Percentiles rank a stretch among this genome's conserved stretches.
These are phyloP conservation scores for Rhodotorula sp. DNA, from an alignment of 1,284 basidiomycete species.

Conservation along the genomic window DNA sequence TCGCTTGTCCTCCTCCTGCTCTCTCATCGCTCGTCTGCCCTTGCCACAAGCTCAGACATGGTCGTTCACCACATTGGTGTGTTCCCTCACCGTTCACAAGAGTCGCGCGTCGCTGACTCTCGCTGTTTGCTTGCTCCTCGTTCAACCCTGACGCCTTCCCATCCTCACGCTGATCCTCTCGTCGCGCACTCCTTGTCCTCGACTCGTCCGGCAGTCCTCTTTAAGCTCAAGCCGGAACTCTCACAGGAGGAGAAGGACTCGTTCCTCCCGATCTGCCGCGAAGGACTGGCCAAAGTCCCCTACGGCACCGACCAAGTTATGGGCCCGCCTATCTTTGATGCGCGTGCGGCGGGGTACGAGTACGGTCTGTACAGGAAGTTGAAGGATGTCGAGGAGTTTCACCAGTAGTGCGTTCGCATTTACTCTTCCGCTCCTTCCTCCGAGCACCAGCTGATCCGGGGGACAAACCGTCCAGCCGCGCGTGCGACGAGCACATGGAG, in stretches of 20 bases:
- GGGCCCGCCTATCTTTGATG: constrained; percentile 25
- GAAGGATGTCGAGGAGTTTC: constrained; percentile 28
- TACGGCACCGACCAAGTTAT: constrained; percentile 20
- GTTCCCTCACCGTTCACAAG: neutral
- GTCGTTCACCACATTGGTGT: constrained; percentile 25
- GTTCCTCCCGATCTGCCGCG: constrained; percentile 24
- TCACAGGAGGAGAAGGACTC: constrained; percentile 14
- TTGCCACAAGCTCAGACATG: neutral
- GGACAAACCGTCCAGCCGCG: neutral
- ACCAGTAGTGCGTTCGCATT: constrained; percentile 1
- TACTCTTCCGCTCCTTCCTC: too few relatives aligned
- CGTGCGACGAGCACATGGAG: constrained; percentile 25
- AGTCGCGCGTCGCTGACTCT: neutral
- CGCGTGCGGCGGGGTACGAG: constrained; percentile 9
- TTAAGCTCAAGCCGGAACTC: constrained; percentile 33
- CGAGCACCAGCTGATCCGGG: neutral
- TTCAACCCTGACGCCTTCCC: neutral
- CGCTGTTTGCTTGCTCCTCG: constrained; percentile 6
- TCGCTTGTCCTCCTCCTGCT: neutral
- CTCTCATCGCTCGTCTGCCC: neutral
- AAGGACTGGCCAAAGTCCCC: constrained; percentile 31
- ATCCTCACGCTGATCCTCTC: neutral
- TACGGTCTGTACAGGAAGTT: constrained; percentile 19
- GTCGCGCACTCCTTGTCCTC: neutral
- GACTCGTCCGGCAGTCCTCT: constrained; percentile 11